Base-by-base conservation (phyloP, 179 eudicot species). In the Silene coronaria region DNA sequence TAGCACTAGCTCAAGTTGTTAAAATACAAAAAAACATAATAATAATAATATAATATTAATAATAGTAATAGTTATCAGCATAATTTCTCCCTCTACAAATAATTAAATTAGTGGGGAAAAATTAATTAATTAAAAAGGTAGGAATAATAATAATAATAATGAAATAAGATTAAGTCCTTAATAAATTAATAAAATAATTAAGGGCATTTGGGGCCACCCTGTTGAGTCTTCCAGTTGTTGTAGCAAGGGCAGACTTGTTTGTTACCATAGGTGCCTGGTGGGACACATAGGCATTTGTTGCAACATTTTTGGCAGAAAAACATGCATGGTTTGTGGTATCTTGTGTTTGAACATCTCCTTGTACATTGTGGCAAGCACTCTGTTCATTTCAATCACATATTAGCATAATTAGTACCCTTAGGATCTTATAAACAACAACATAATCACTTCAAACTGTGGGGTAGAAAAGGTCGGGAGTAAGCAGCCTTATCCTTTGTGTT, bases 131-230 rank as follows among this genome's bases (percentile, higher is more conserved):
- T 16, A 53, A n/a, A 53, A 53, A 53, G 38, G 67, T n/a, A n/a
- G n/a, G n/a, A n/a, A n/a, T n/a, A n/a, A n/a, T n/a, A n/a, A n/a
- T n/a, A n/a, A n/a, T n/a, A n/a, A 30, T 64, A 28, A 27, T 0
- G n/a, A 28, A 57, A 57, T 3, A 0, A 16, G 22, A 16, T 6
- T 4, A 34, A 11, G 48, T 42, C 48, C 45, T 38, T 9, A 9
- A 38, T 38, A 7, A 38, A 38, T 38, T 38, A 38, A 30, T 34
- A 2, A 13, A 8, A 27, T 4, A 71, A 28, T 84, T 53, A 84
- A 74, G 87, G 87, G 81, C 87, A 84, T 21, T 84, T 84, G 53
- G 87, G 87, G 30, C 85, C 85, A 48, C 87, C 87, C 27, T 76
- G 58, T 64, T 82, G 59, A 73, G 85, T 84, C 85, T 82, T 84